phyloP scores from a whole-genome alignment of 2,329 filamentous ascomycete species.

The Gaeumannomyces tritici region DNA sequence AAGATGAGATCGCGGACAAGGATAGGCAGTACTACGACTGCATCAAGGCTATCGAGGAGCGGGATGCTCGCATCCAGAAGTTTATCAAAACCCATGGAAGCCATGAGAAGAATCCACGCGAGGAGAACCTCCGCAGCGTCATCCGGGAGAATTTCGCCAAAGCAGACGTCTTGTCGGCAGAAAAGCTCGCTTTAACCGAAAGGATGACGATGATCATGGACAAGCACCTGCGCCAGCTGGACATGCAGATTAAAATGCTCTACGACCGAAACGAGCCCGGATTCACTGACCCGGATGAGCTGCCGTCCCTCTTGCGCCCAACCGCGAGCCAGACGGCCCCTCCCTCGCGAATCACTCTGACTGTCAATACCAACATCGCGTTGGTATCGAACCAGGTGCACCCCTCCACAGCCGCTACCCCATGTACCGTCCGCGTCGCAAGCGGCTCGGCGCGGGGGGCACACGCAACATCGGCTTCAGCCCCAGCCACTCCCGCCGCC shows the following conservation, averaged over 20 bases:
- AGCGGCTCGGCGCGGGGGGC: constrained; percentile 38
- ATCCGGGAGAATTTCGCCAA: constrained; percentile 60
- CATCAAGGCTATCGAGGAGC: constrained; percentile 57
- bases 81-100: constrained; percentile 72
- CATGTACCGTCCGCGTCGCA: constrained; percentile 30
- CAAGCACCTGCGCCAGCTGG: constrained; percentile 54
- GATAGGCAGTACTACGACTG: constrained; percentile 64
- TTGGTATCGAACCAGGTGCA: neutral
- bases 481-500: constrained; percentile 50
- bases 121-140: constrained; percentile 55
- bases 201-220: constrained; percentile 52
- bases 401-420: constrained; percentile 23
- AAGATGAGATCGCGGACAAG: constrained; percentile 76
- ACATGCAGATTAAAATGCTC: constrained; percentile 51
- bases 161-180: constrained; percentile 61
- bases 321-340: constrained; percentile 35
- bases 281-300: constrained; percentile 51
- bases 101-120: constrained; percentile 64
- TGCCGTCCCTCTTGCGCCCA: constrained; percentile 52
- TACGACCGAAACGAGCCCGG: constrained; percentile 53
- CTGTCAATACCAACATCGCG: constrained; percentile 24
- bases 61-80: constrained; percentile 68
- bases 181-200: constrained; percentile 62
- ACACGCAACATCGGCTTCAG: constrained; percentile 44
- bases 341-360: constrained; percentile 24